These are phyloP conservation scores for Bassia scoparia DNA, from an alignment of 148 eudicot species.

Conservation along the genomic window DNA sequence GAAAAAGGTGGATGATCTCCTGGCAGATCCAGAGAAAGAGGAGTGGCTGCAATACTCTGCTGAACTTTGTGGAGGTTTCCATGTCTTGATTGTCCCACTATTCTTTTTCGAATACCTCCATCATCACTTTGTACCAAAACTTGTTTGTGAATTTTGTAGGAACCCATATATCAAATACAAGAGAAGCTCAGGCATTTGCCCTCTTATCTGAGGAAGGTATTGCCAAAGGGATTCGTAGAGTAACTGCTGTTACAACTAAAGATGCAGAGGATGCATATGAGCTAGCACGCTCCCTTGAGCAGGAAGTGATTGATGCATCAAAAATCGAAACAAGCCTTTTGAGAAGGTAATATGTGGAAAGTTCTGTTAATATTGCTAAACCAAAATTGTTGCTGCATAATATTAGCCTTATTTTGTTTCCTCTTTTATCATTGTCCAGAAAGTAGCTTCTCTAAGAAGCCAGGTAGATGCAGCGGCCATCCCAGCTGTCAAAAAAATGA, in stretches of 20 bases:
- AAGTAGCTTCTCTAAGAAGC: slow-evolving; percentile 65
- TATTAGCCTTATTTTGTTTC: neutral
- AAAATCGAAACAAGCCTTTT: slow-evolving; percentile 53
- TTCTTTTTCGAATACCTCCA: neutral
- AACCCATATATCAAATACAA: slow-evolving; percentile 87
- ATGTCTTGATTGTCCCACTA: neutral
- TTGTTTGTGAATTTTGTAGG: slow-evolving; percentile 40
- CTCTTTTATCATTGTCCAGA: slow-evolving; percentile 36
- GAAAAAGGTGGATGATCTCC: slow-evolving; percentile 70
- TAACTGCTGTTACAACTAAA: slow-evolving; percentile 85
- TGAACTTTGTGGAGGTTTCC: slow-evolving; percentile 89
- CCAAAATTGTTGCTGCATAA: neutral
- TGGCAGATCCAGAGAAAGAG: slow-evolving; percentile 69
- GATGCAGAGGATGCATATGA: slow-evolving; percentile 59
- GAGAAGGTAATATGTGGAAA: slow-evolving; percentile 53
- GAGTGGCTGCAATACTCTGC: slow-evolving; percentile 77
- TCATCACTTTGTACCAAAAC: slow-evolving; percentile 3
- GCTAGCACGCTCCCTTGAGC: slow-evolving; percentile 63
- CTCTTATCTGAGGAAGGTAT: slow-evolving; percentile 92
- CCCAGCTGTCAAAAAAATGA: slow-evolving; percentile 76
- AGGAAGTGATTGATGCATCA: slow-evolving; percentile 70
- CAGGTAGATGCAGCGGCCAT: slow-evolving; percentile 70
- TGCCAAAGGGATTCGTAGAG: slow-evolving; percentile 95
- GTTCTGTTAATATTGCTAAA: neutral
- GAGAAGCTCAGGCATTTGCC: slow-evolving; percentile 88